Percentiles rank a stretch among this genome's conserved stretches.
These are phyloP conservation scores for Phaseolus coccineus DNA, from an alignment of 331 rosid species.

Conservation along the genomic window DNA sequence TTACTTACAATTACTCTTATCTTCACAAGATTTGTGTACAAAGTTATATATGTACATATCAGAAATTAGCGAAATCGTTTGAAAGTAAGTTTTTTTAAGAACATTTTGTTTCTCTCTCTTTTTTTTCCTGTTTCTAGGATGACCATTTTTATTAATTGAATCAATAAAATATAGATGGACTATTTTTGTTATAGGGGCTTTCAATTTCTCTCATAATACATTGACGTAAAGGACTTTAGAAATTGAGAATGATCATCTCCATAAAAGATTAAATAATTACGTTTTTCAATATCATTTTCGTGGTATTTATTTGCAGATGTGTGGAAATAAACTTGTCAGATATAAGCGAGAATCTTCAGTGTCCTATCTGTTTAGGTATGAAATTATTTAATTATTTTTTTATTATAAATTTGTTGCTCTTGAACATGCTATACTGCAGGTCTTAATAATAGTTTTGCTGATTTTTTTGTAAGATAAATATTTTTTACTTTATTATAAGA, in stretches of 20 bases:
- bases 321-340: conserved; percentile 67
- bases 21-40: background rate
- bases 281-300: conserved; percentile 37
- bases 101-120: background rate
- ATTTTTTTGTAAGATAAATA: background rate
- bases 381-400: background rate
- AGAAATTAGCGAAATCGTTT: no score
- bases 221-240: conserved; percentile 10
- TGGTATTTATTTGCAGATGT: conserved; percentile 63
- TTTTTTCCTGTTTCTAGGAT: conserved; percentile 1
- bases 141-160: background rate
- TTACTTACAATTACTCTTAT: background rate
- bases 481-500: no score
- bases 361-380: conserved; percentile 96
- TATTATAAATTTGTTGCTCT: background rate
- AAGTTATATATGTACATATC: no score
- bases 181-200: background rate
- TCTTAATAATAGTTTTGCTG: conserved; percentile 19
- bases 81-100: background rate
- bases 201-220: conserved; percentile 5
- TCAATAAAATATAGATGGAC: background rate
- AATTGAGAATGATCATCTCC: conserved; percentile 23
- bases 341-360: conserved; percentile 68
- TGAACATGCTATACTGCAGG: background rate
- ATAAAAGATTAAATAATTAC: conserved; percentile 4